Evolutionary conservation across 306 rosid genomes (phyloP).

Genomic region (Hylodesmum podocarpum): DNA sequence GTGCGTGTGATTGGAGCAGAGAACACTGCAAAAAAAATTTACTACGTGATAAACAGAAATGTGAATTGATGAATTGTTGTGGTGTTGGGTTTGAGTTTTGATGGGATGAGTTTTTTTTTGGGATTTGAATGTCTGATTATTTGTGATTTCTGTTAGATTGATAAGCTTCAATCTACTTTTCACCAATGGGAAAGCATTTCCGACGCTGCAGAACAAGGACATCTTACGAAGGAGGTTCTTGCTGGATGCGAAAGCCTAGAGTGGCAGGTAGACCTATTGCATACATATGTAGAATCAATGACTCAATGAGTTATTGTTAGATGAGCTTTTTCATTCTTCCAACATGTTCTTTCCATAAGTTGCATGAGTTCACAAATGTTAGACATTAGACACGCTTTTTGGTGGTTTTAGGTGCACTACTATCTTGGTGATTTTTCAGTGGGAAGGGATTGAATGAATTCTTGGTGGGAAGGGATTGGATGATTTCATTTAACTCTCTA

Average conservation of each 20-base stretch:
- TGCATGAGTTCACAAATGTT: background rate
- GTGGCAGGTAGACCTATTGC: conserved; percentile 77
- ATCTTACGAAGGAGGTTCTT: conserved; percentile 62
- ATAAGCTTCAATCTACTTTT: conserved; percentile 72
- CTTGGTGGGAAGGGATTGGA: background rate
- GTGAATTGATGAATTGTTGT: background rate
- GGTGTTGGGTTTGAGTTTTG: conserved; percentile 6
- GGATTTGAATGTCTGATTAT: conserved; percentile 17
- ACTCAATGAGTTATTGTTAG: background rate
- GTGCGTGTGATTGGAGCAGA: background rate
- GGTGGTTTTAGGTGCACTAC: background rate
- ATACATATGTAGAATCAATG: background rate
- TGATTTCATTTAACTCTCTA: background rate
- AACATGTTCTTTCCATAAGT: background rate
- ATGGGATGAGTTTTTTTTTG: background rate
- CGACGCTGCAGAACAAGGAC: conserved; percentile 52
- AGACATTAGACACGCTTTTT: background rate
- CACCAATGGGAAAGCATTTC: conserved; percentile 74
- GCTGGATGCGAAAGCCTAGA: conserved; percentile 76
- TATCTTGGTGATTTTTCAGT: background rate
- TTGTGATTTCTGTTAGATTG: conserved; percentile 55
- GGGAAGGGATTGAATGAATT: background rate
- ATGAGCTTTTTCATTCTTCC: background rate
- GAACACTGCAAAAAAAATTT: background rate
- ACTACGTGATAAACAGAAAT: background rate